Evolutionary conservation across 2,329 filamentous ascomycete species (phyloP).

Genomic region (Calonectria pseudoreteaudii): DNA sequence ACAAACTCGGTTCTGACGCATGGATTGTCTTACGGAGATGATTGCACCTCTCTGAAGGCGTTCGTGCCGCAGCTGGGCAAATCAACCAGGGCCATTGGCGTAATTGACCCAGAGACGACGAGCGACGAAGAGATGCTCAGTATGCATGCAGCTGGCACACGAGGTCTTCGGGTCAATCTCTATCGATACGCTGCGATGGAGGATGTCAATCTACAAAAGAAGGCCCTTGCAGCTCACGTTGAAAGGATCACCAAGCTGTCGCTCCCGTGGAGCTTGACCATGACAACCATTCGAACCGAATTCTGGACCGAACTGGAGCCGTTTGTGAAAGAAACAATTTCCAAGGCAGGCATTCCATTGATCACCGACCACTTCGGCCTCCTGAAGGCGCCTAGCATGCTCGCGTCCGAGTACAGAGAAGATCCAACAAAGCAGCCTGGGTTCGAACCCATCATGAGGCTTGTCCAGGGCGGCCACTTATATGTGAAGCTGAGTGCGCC

Average conservation of each 20-base stretch:
- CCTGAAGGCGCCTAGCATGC: conserved; percentile 49
- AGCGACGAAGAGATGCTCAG: conserved; percentile 23
- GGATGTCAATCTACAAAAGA: conserved; percentile 49
- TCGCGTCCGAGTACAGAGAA: conserved; percentile 32
- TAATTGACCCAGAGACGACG: conserved; percentile 26
- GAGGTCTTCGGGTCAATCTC: conserved; percentile 51
- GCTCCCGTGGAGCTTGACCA: conserved; percentile 30
- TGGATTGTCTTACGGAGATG: conserved; percentile 51
- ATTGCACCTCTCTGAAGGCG: conserved; percentile 47
- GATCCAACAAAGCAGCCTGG: conserved; percentile 44
- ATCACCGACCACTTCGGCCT: conserved; percentile 53
- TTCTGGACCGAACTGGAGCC: conserved; percentile 23
- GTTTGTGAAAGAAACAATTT: conserved; percentile 12
- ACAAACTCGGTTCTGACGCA: conserved; percentile 51
- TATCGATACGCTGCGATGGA: conserved; percentile 52
- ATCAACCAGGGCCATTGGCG: conserved; percentile 29
- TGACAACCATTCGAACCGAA: conserved; percentile 29
- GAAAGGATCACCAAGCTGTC: conserved; percentile 23
- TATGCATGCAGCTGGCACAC: conserved; percentile 41
- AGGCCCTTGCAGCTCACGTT: conserved; percentile 44
- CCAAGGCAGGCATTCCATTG: conserved; percentile 24
- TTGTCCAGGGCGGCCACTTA: conserved; percentile 46
- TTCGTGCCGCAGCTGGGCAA: conserved; percentile 45
- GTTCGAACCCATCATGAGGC: conserved; percentile 32
- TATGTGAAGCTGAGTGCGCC: conserved; percentile 54